Conservation (phyloP, 192 early-diverging fungal genomes). For the Rhizoclosmatium globosum region DNA sequence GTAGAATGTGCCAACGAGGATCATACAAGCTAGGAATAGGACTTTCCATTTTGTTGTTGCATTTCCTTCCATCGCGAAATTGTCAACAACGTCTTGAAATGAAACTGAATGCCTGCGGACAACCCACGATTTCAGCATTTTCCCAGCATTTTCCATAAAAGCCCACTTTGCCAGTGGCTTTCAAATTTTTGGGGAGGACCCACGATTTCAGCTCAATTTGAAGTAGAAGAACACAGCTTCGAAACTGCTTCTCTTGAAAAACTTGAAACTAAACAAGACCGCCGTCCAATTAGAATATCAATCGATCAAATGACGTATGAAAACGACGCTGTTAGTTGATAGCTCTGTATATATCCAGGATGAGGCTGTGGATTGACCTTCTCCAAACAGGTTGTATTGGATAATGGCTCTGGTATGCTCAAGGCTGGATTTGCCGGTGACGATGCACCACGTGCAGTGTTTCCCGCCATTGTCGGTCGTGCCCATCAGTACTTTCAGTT, state of each 20-base stretch:
- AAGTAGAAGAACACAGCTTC: background rate
- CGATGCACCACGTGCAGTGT: constrained; percentile 71
- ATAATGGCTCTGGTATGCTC: constrained; percentile 73
- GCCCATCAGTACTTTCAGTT: constrained; percentile 56
- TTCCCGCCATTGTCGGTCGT: constrained; percentile 67
- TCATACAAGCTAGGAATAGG: constrained; percentile 8
- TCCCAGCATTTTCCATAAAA: background rate
- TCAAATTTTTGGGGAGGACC: background rate
- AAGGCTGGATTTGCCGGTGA: constrained; percentile 72
- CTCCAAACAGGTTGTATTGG: constrained; percentile 52
- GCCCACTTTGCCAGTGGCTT: background rate
- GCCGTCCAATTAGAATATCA: background rate
- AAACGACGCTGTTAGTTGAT: background rate
- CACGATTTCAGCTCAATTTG: background rate
- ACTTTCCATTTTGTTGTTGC: constrained; percentile 13
- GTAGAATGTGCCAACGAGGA: constrained; percentile 17
- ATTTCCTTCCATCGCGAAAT: too few species aligned
- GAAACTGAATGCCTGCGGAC: background rate
- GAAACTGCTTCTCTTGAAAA: background rate
- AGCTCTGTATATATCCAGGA: background rate
- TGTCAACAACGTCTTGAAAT: too few species aligned
- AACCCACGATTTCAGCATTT: background rate
- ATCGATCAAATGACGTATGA: background rate
- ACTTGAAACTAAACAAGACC: background rate
- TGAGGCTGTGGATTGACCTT: background rate